Conservation (phyloP, 2,329 filamentous ascomycete species). For the Aspergillus jensenii region DNA sequence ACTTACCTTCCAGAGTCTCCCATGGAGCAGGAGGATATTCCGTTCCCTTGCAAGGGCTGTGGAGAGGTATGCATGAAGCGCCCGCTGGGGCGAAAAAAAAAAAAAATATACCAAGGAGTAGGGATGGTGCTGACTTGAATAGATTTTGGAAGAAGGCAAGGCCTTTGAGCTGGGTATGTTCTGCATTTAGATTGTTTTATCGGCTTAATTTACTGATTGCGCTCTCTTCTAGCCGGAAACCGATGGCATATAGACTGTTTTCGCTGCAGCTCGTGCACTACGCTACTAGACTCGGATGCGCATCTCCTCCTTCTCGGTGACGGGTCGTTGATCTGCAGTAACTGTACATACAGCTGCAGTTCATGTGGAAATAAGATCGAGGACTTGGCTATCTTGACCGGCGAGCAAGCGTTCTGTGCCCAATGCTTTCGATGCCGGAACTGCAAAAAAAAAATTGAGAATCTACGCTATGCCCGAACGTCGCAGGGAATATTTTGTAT, state of each 20-base stretch:
- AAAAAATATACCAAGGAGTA: neutral
- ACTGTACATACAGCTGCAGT: conserved; percentile 98
- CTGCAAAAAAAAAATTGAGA: conserved; percentile 98
- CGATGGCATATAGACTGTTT: conserved; percentile 99
- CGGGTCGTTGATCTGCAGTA: conserved; percentile 97
- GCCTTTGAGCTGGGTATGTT: conserved; percentile 88
- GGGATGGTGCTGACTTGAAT: conserved; percentile 18
- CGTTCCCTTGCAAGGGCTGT: conserved; percentile 87
- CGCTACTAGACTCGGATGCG: conserved; percentile 94
- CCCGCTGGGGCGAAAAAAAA: neutral
- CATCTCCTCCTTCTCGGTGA: conserved; percentile 96
- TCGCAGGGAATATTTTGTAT: conserved; percentile 99
- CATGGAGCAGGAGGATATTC: conserved; percentile 75
- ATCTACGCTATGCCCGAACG: conserved; percentile 92
- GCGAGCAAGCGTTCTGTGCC: conserved; percentile 96
- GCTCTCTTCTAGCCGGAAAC: conserved; percentile 70
- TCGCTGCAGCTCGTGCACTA: conserved; percentile 92
- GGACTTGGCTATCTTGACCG: conserved; percentile 93
- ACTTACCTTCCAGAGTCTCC: conserved; percentile 57
- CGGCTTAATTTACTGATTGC: conserved; percentile 26
- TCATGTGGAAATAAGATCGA: conserved; percentile 98
- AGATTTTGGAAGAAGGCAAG: conserved; percentile 98
- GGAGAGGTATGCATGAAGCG: conserved; percentile 65
- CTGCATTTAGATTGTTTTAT: neutral
- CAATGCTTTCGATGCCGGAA: conserved; percentile 97